Evolutionary conservation across 306 rosid genomes (phyloP).

Genomic region (Canavalia gladiata): DNA sequence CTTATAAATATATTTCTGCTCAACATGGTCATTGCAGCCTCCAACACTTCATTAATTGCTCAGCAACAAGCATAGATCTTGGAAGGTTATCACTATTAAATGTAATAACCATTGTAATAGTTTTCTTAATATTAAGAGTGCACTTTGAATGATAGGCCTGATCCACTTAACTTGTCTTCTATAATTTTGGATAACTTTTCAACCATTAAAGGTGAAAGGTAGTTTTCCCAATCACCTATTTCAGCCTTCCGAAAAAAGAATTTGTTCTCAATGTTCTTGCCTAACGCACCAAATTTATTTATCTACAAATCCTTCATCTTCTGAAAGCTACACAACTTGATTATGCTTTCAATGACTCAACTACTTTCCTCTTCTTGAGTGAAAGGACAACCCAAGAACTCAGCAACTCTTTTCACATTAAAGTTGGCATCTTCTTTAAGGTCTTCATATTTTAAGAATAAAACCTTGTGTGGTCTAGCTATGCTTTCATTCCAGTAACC

Average conservation of each 20-base stretch:
- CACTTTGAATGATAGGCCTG: conserved; percentile 50
- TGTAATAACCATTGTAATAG: neutral
- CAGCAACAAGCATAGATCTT: too few relatives aligned
- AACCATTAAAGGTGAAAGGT: conserved; percentile 56
- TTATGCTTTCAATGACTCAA: conserved; percentile 53
- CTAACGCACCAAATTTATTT: conserved; percentile 54
- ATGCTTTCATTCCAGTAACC: conserved; percentile 66
- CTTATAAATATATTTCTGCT: too few relatives aligned
- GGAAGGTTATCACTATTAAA: too few relatives aligned
- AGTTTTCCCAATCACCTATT: conserved; percentile 64
- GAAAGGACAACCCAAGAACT: conserved; percentile 57
- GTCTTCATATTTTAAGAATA: conserved; percentile 65
- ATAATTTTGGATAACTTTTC: conserved; percentile 52
- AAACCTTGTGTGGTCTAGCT: conserved; percentile 51
- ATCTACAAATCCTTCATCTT: conserved; percentile 57
- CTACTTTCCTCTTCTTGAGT: conserved; percentile 55
- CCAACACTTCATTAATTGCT: too few relatives aligned
- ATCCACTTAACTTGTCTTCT: conserved; percentile 48
- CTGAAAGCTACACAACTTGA: conserved; percentile 57
- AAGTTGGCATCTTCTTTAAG: conserved; percentile 45
- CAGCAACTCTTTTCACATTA: conserved; percentile 51
- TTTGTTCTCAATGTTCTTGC: conserved; percentile 55
- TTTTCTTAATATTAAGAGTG: neutral
- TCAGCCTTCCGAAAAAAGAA: conserved; percentile 60
- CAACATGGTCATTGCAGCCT: too few relatives aligned